These are phyloP conservation scores for Sphenostylis stenocarpa DNA, from an alignment of 306 rosid genomes.

Conservation along the genomic window DNA sequence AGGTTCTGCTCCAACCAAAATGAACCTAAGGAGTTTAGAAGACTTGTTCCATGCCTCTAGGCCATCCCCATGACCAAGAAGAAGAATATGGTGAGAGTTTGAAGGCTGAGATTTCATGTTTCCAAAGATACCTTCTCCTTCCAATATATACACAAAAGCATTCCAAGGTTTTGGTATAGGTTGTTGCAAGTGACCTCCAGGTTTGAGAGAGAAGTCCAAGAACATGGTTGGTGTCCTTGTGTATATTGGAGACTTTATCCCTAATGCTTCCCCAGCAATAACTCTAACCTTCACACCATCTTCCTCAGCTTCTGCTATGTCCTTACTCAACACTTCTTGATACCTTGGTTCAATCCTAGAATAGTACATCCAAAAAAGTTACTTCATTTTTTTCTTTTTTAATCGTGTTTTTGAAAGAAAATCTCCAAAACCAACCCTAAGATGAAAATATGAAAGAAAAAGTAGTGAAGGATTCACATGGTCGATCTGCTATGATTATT, in stretches of 20 bases:
- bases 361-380: too few relatives aligned
- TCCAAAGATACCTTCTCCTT: slow-evolving; percentile 77
- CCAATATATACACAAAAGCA: slow-evolving; percentile 66
- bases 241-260: slow-evolving; percentile 65
- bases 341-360: slow-evolving; percentile 72
- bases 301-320: slow-evolving; percentile 55
- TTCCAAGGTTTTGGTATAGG: slow-evolving; percentile 69
- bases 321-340: slow-evolving; percentile 68
- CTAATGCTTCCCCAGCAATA: slow-evolving; percentile 79
- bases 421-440: too few relatives aligned
- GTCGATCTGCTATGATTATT: neutral
- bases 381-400: too few relatives aligned
- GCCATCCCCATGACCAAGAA: slow-evolving; percentile 66
- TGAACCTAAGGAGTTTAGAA: slow-evolving; percentile 53
- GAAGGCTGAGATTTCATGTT: slow-evolving; percentile 38
- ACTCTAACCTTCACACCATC: slow-evolving; percentile 72
- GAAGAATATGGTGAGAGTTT: slow-evolving; percentile 65
- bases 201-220: slow-evolving; percentile 70
- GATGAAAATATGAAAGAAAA: neutral
- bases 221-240: slow-evolving; percentile 83
- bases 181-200: slow-evolving; percentile 60
- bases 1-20: slow-evolving; percentile 75
- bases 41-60: slow-evolving; percentile 75
- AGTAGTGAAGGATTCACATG: too few relatives aligned
- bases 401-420: too few relatives aligned